Conservation (phyloP, 306 rosid genomes). For the Inga leiocalycina region DNA sequence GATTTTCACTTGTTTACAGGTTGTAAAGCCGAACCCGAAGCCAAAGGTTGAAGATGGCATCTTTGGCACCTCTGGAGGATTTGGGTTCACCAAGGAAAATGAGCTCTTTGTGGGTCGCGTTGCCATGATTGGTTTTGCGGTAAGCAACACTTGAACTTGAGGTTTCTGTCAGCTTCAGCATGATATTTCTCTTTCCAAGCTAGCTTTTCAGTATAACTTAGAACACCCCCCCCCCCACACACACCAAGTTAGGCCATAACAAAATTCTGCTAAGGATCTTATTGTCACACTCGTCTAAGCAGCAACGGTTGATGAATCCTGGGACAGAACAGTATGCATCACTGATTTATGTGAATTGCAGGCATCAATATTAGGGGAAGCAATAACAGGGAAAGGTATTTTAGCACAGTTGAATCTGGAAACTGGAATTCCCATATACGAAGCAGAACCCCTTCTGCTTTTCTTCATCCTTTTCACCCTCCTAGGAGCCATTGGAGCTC, state of each 20-base stretch:
- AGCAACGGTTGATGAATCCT: neutral
- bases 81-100: slow-evolving; percentile 95
- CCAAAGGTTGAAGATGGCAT: slow-evolving; percentile 88
- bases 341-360: slow-evolving; percentile 46
- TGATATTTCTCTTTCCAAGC: neutral
- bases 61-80: slow-evolving; percentile 96
- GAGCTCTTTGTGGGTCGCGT: slow-evolving; percentile 98
- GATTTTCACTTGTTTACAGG: slow-evolving; percentile 47
- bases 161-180: neutral
- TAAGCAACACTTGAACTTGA: slow-evolving; percentile 37
- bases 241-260: neutral
- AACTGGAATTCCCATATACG: slow-evolving; percentile 92
- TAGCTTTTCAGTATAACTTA: neutral
- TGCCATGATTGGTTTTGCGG: slow-evolving; percentile 97
- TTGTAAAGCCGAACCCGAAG: slow-evolving; percentile 52
- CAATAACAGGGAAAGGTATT: slow-evolving; percentile 90
- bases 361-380: slow-evolving; percentile 97
- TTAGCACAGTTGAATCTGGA: slow-evolving; percentile 84
- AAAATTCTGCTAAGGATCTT: neutral
- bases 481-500: slow-evolving; percentile 97
- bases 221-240: too few species aligned
- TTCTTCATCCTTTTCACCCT: slow-evolving; percentile 94
- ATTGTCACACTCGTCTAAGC: neutral
- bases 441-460: slow-evolving; percentile 95
- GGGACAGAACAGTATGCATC: neutral